Evolutionary conservation across 1,284 basidiomycete genomes (phyloP), one percentile per base, ranked within the genome.

Genomic region (Cryptococcus sp.): DNA sequence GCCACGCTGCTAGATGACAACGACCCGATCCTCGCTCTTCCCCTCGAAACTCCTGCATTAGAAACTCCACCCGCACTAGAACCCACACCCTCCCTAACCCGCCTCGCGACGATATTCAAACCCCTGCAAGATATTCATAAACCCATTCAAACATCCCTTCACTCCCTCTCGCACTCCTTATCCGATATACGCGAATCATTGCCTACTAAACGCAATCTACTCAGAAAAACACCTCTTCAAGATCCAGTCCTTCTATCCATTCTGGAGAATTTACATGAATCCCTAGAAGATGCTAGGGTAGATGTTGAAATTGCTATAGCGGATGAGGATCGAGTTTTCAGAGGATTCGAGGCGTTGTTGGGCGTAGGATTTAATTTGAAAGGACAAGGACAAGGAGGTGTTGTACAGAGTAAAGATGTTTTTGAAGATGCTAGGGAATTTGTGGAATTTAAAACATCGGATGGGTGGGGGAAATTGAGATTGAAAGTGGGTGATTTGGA

Each of bases 301-400:
- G 89, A 91, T 66, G 77, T 91, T 18, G 89, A 92, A 74, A 91
- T 92, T 46, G 83, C 83, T 19, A 76, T 86, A 14, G 82, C 87
- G 1, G 89, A 92, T 69, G 88, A 89, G 60, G 81, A 82, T 32
- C 79, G 91, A 9, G 78, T 86, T 0, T 78, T 78, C 10, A 79
- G 80, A 7, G 88, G 88, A 1, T 89, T 85, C 58, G 83, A 86
- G 62, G 84, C 86, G 1, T 72, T 90, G 14, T 74, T 90, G 9
- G 78, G 79, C 18, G 78, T 89, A 7, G 13, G 21, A 50, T n/a
- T n/a, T n/a, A n/a, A n/a, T n/a, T n/a, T n/a, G n/a, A n/a, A n/a
- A n/a, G n/a, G n/a, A n/a, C n/a, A n/a, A n/a, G n/a, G n/a, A 40
- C 13, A 48, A 11, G 42, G 16, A 62, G 41, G 59, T 2, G 63